Evolutionary conservation across 1,284 basidiomycete species (phyloP).

Genomic region (Melampsora abietis-canadensis): DNA sequence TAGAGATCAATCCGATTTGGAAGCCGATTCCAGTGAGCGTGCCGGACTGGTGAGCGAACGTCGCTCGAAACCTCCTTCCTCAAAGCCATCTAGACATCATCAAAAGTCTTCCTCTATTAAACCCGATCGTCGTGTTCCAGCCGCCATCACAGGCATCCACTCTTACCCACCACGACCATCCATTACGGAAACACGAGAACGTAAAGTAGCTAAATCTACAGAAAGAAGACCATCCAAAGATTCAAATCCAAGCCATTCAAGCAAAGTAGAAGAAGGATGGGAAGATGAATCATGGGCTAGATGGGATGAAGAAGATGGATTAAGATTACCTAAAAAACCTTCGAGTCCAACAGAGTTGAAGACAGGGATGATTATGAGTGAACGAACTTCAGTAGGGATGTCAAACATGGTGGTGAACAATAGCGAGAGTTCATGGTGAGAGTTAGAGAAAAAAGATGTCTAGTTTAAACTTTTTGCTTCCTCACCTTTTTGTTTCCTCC

Average conservation of each 20-base stretch:
- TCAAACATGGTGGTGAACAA: background rate
- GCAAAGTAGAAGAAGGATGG: background rate
- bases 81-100: slow-evolving; percentile 2
- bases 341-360: slow-evolving; percentile 6
- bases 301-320: slow-evolving; percentile 1
- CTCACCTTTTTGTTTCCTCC: background rate
- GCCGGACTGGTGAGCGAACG: slow-evolving; percentile 1
- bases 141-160: slow-evolving; percentile 16
- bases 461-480: no score
- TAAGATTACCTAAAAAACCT: slow-evolving; percentile 3
- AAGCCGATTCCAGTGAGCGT: background rate
- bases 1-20: background rate
- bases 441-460: background rate
- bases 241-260: background rate
- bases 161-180: slow-evolving; percentile 29
- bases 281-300: background rate
- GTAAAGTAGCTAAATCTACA: background rate
- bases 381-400: slow-evolving; percentile 2
- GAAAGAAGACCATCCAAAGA: background rate
- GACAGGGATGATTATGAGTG: slow-evolving; percentile 10
- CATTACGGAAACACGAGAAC: background rate
- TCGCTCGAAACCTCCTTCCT: background rate
- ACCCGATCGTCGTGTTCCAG: background rate
- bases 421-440: background rate
- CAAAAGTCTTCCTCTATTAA: slow-evolving; percentile 8